Conservation (phyloP, 2,329 filamentous ascomycete genomes). For the Coniochaeta sp. region DNA sequence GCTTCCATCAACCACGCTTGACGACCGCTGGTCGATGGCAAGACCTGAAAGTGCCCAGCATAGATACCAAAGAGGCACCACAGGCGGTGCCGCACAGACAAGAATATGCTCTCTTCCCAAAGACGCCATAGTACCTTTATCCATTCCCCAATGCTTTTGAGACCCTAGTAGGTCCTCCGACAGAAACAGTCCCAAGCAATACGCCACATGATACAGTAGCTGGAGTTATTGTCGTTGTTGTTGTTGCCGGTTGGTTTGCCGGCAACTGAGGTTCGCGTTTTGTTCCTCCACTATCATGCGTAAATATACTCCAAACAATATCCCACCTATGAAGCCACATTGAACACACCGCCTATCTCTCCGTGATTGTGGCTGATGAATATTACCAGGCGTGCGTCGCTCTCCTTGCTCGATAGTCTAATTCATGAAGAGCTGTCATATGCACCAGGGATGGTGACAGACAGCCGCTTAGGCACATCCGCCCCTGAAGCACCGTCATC, state of each 20-base stretch:
- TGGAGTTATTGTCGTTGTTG: neutral
- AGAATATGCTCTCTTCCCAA: neutral
- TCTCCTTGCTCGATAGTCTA: neutral
- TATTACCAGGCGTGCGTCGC: no score
- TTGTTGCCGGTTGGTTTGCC: neutral
- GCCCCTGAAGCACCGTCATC: neutral
- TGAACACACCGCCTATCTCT: neutral
- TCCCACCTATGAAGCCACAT: neutral
- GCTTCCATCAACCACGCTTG: no score
- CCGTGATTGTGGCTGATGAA: neutral
- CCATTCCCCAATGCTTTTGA: neutral
- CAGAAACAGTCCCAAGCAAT: neutral
- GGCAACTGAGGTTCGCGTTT: neutral
- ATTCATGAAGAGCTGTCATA: neutral
- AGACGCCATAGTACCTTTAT: neutral
- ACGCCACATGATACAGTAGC: neutral
- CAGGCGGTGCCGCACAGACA: no score
- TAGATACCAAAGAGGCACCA: no score
- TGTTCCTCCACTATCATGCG: neutral
- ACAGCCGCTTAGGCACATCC: neutral
- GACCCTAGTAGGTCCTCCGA: neutral
- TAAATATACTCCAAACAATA: neutral
- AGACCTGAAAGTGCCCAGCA: no score
- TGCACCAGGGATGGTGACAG: neutral
- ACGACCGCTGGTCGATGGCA: no score